Evolutionary conservation across 2,329 filamentous ascomycete species (phyloP).

Genomic region (Penicillium brevicompactum): DNA sequence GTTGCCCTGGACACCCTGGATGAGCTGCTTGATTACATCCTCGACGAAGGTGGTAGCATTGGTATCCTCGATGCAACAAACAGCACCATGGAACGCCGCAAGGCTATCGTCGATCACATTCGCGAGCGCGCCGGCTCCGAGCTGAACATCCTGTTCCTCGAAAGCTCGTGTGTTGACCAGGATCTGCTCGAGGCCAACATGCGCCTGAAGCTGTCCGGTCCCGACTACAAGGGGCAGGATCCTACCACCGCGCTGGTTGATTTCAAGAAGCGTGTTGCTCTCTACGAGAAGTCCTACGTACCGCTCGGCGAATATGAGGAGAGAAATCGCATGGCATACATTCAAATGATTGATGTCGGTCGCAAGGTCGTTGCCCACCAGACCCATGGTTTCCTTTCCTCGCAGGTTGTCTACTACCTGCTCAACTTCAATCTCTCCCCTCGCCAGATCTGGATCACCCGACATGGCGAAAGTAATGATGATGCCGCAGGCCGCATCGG

Average conservation of each 20-base stretch:
- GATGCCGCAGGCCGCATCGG: conserved; percentile 88
- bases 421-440: conserved; percentile 96
- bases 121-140: conserved; percentile 78
- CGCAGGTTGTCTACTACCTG: conserved; percentile 90
- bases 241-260: conserved; percentile 80
- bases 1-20: conserved; percentile 90
- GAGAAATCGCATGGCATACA: conserved; percentile 86
- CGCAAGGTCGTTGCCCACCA: conserved; percentile 90
- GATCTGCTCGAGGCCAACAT: conserved; percentile 91
- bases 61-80: conserved; percentile 98
- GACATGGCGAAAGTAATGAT: conserved; percentile 88
- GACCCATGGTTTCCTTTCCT: conserved; percentile 86
- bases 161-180: conserved; percentile 87
- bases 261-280: conserved; percentile 87
- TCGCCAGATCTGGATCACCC: conserved; percentile 95
- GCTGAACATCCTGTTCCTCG: conserved; percentile 90
- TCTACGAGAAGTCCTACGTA: conserved; percentile 93
- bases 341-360: conserved; percentile 97
- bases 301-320: conserved; percentile 91
- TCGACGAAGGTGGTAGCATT: conserved; percentile 79
- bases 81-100: conserved; percentile 83
- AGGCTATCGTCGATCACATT: conserved; percentile 81
- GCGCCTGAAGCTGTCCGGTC: conserved; percentile 92
- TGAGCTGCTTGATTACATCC: conserved; percentile 86
- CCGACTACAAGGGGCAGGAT: conserved; percentile 94